Conservation (phyloP, 2,329 filamentous ascomycete species). For the Aspergillus persii region DNA sequence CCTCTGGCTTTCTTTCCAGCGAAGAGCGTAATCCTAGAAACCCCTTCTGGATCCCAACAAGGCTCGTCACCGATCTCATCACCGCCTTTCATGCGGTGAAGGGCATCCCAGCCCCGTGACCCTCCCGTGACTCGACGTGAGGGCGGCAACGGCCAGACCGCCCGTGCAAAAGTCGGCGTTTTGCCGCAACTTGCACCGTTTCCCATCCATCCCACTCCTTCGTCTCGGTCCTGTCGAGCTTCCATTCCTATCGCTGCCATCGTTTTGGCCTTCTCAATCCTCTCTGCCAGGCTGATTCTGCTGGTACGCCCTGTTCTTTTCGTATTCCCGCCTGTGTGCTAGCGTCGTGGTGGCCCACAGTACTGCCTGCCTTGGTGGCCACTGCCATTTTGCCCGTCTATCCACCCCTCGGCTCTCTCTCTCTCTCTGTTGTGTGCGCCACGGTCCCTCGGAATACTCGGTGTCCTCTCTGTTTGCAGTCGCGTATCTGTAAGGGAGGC, state of each 20-base stretch:
- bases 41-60: no score
- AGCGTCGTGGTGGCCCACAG: background rate
- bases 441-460: background rate
- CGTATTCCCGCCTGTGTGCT: background rate
- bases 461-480: background rate
- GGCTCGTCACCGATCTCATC: conserved; percentile 27
- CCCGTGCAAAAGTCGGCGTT: conserved; percentile 30
- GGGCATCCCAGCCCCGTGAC: conserved; percentile 25
- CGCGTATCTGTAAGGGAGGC: background rate
- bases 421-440: background rate
- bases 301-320: background rate
- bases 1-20: no score
- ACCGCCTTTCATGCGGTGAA: conserved; percentile 42
- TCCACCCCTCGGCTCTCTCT: conserved; percentile 3
- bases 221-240: background rate
- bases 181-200: conserved; percentile 31
- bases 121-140: background rate
- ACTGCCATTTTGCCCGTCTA: conserved; percentile 5
- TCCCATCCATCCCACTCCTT: conserved; percentile 5
- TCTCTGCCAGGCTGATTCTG: background rate
- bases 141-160: conserved; percentile 31
- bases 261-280: background rate
- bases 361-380: conserved; percentile 1
- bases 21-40: no score
- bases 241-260: background rate